These are phyloP conservation scores for Tricholoma bakamatsutake DNA, from an alignment of 768 basidiomycete species.

Conservation along the genomic window DNA sequence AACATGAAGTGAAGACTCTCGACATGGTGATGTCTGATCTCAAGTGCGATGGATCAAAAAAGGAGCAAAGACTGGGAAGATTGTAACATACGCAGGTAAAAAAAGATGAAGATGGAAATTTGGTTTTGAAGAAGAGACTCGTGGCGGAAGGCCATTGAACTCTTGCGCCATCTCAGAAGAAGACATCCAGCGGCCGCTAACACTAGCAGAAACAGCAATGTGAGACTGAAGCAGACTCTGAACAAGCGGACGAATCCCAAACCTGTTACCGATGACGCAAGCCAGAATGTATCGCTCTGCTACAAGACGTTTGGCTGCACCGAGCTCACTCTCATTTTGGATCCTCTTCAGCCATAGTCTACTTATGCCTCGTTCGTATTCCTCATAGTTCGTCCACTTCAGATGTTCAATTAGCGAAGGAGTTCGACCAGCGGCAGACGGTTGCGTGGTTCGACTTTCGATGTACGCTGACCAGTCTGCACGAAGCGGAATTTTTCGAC, in stretches of 20 bases:
- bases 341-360: slow-evolving; percentile 53
- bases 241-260: slow-evolving; percentile 6
- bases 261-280: slow-evolving; percentile 72
- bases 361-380: slow-evolving; percentile 65
- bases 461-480: slow-evolving; percentile 68
- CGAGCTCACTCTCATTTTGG: slow-evolving; percentile 35
- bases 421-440: slow-evolving; percentile 12
- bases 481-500: slow-evolving; percentile 28
- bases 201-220: slow-evolving; percentile 28
- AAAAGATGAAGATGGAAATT: slow-evolving; percentile 45
- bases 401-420: slow-evolving; percentile 35
- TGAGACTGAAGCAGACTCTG: not conserved
- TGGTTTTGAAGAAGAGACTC: slow-evolving; percentile 11
- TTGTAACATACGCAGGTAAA: slow-evolving; percentile 51
- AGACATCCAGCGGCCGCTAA: slow-evolving; percentile 69
- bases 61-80: not conserved
- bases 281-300: slow-evolving; percentile 65
- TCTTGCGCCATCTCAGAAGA: slow-evolving; percentile 68
- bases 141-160: slow-evolving; percentile 44
- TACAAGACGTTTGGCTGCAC: slow-evolving; percentile 36
- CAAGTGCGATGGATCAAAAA: not conserved
- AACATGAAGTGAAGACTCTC: slow-evolving; percentile 69
- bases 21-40: slow-evolving; percentile 61
- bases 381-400: slow-evolving; percentile 66
- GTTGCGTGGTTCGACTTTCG: slow-evolving; percentile 7